Evolutionary conservation across 805 yeast species (phyloP).

Genomic region (Ogataea ganodermae): DNA sequence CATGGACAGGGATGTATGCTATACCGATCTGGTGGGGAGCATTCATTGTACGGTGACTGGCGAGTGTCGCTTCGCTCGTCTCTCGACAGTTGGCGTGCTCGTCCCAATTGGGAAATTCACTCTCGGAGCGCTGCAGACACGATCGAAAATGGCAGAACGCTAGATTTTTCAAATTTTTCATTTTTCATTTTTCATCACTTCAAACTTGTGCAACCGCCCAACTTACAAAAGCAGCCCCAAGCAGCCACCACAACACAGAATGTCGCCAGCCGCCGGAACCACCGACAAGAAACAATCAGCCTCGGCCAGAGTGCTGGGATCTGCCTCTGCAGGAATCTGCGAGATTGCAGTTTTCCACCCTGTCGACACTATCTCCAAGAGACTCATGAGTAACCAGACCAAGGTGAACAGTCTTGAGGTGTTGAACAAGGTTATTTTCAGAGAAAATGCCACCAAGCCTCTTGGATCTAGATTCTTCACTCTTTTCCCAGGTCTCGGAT

Average conservation of each 20-base stretch:
- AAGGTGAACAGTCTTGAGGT: slow-evolving; percentile 62
- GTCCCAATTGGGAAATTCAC: background rate
- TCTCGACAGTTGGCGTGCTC: background rate
- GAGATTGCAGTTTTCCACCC: slow-evolving; percentile 98
- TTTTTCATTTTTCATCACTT: background rate
- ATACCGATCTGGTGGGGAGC: too few relatives aligned
- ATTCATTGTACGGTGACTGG: too few relatives aligned
- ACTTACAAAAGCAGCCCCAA: background rate
- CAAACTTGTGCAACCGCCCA: slow-evolving; percentile 1
- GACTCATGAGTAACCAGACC: slow-evolving; percentile 83
- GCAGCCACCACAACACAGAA: slow-evolving; percentile 4
- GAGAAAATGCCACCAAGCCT: slow-evolving; percentile 73
- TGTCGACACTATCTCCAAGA: slow-evolving; percentile 95
- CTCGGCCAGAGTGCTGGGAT: slow-evolving; percentile 86
- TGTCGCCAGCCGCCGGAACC: slow-evolving; percentile 25
- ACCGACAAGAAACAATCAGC: slow-evolving; percentile 85
- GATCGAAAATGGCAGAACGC: background rate
- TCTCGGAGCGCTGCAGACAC: background rate
- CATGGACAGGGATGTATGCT: too few relatives aligned
- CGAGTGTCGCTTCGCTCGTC: slow-evolving; percentile 3
- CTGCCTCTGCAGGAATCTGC: slow-evolving; percentile 97
- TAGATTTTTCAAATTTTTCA: background rate
- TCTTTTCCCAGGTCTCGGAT: slow-evolving; percentile 96
- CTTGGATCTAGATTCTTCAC: slow-evolving; percentile 73
- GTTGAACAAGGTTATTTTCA: slow-evolving; percentile 85